These are phyloP conservation scores for Calonectria ilicicola DNA, from an alignment of 2,329 filamentous ascomycete species.

Conservation along the genomic window DNA sequence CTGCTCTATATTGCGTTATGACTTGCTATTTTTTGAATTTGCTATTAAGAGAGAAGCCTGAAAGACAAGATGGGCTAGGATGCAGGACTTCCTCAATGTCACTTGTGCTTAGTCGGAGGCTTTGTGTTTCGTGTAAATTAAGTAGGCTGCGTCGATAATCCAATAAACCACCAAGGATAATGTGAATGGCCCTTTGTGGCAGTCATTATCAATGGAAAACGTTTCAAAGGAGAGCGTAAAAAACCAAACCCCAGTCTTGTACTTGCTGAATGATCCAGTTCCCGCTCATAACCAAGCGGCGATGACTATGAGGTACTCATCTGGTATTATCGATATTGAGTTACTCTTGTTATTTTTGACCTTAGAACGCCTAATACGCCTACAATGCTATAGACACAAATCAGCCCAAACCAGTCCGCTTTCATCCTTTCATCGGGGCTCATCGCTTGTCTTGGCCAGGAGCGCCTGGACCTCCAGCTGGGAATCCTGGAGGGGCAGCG, in stretches of 20 bases:
- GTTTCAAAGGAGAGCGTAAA: background rate
- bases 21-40: conserved; percentile 30
- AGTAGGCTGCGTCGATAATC: conserved; percentile 28
- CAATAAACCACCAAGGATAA: conserved; percentile 22
- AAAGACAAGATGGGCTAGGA: conserved; percentile 27
- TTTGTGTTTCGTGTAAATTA: conserved; percentile 36
- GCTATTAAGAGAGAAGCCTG: background rate
- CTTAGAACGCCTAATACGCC: conserved; percentile 49
- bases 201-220: background rate
- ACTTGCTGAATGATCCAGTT: background rate
- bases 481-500: conserved; percentile 48
- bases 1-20: conserved; percentile 20
- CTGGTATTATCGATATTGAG: conserved; percentile 12
- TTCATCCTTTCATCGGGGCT: conserved; percentile 16
- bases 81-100: conserved; percentile 32
- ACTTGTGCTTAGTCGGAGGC: conserved; percentile 15
- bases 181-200: conserved; percentile 10
- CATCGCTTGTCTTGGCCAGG: conserved; percentile 56
- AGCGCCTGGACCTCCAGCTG: conserved; percentile 48
- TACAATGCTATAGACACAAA: conserved; percentile 38
- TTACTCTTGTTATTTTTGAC: conserved; percentile 26
- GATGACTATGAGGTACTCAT: conserved; percentile 4
- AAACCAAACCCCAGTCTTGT: background rate
- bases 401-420: conserved; percentile 28
- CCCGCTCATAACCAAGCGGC: conserved; percentile 11